phyloP scores from a whole-genome alignment of 768 basidiomycete species.

The Panus rudis region DNA sequence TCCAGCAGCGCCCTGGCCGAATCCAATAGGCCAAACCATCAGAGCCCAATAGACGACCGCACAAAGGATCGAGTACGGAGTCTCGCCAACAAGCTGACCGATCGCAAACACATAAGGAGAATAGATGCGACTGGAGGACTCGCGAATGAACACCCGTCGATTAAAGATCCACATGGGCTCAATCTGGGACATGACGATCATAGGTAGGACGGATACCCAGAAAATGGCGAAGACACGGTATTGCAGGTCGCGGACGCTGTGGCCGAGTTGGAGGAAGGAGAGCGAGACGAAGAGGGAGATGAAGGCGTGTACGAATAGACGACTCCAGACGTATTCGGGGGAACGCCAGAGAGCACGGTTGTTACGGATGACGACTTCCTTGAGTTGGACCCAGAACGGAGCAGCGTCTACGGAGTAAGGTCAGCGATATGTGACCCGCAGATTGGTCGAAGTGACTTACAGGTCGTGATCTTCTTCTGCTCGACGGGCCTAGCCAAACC shows the following conservation, averaged over 20 bases:
- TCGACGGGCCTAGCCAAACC: conserved; percentile 9
- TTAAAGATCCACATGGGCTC: conserved; percentile 80
- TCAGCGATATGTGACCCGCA: not conserved
- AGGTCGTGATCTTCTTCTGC: conserved; percentile 13
- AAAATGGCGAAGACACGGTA: conserved; percentile 77
- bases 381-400: conserved; percentile 67
- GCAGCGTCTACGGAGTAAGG: conserved; percentile 50
- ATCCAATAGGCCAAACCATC: conserved; percentile 67
- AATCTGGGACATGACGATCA: conserved; percentile 73
- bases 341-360: conserved; percentile 73
- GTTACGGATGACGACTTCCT: conserved; percentile 58
- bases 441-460: conserved; percentile 13
- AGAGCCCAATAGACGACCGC: conserved; percentile 69
- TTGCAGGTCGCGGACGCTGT: conserved; percentile 59
- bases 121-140: conserved; percentile 81
- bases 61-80: conserved; percentile 69
- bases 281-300: conserved; percentile 68
- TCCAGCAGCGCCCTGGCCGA: conserved; percentile 56
- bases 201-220: conserved; percentile 62
- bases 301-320: conserved; percentile 69
- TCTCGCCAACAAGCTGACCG: conserved; percentile 74
- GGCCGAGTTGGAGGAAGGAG: conserved; percentile 71
- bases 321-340: conserved; percentile 80
- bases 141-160: conserved; percentile 36
- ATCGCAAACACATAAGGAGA: conserved; percentile 80